Percentiles rank a stretch among this genome's conserved stretches.
phyloP scores from a whole-genome alignment of 495 filamentous ascomycete species.

The Physcia stellaris region DNA sequence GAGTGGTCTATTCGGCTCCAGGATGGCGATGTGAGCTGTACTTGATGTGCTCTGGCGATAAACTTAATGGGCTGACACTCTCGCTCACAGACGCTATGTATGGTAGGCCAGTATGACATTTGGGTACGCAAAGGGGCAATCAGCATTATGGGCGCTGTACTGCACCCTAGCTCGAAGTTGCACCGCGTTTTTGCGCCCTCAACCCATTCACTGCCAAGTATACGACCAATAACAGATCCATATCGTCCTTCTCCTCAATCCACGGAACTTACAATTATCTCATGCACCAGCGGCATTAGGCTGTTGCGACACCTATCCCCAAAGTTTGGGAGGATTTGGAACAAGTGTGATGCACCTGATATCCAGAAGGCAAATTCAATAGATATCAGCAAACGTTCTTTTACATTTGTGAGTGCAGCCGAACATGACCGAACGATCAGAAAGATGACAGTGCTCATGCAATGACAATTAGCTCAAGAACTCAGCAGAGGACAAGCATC shows the following conservation, averaged over 20 bases:
- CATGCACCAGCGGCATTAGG: constrained; percentile 39
- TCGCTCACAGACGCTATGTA: too few species aligned
- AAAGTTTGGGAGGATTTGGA: constrained; percentile 64
- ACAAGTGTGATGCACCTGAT: constrained; percentile 25
- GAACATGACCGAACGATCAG: constrained; percentile 1
- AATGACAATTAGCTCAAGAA: constrained; percentile 24
- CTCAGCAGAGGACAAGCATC: constrained; percentile 33
- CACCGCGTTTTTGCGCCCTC: constrained; percentile 59
- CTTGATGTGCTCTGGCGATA: too few species aligned
- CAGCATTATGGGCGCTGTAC: constrained; percentile 48
- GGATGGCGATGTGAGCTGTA: too few species aligned
- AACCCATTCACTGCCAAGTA: constrained; percentile 63
- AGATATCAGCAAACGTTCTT: neutral
- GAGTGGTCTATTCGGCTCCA: too few species aligned
- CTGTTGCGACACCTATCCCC: constrained; percentile 50
- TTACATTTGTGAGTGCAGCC: neutral
- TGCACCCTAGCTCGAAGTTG: constrained; percentile 35
- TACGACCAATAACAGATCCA: constrained; percentile 40
- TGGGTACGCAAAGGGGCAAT: constrained; percentile 51
- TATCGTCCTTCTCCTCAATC: constrained; percentile 29
- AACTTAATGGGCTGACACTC: too few species aligned
- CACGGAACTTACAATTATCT: constrained; percentile 38
- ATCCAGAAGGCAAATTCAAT: neutral
- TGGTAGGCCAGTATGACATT: constrained; percentile 64
- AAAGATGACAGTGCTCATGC: constrained; percentile 2